Conservation (phyloP, 2,329 filamentous ascomycete species). For the Claviceps pazoutovae region DNA sequence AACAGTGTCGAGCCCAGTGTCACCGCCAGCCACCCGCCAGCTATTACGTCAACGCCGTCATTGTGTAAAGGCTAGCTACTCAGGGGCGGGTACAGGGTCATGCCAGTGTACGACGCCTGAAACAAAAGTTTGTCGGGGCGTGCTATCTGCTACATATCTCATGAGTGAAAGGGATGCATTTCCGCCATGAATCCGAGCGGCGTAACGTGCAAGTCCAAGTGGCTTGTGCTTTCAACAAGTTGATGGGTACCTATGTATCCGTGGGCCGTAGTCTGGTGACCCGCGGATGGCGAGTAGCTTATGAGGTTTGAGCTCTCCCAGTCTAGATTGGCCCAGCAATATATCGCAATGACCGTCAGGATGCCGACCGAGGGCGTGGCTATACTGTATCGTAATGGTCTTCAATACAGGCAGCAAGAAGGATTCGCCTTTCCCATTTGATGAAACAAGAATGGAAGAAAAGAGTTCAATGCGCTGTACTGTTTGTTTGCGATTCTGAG, state of each 20-base stretch:
- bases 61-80: not conserved
- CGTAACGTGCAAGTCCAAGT: too few species aligned
- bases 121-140: not conserved
- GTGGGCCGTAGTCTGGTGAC: not conserved
- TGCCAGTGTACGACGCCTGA: not conserved
- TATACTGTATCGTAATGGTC: too few species aligned
- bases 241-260: not conserved
- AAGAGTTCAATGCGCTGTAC: too few species aligned
- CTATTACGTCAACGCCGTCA: constrained; percentile 3
- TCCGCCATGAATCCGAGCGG: not conserved
- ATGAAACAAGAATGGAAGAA: too few species aligned
- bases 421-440: too few species aligned
- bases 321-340: too few species aligned
- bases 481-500: too few species aligned
- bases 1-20: not conserved
- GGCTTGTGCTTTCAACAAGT: too few species aligned
- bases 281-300: not conserved
- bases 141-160: not conserved
- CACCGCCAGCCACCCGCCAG: not conserved
- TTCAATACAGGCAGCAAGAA: too few species aligned
- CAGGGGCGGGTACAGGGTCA: not conserved
- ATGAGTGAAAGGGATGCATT: not conserved
- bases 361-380: too few species aligned
- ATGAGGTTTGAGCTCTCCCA: not conserved
- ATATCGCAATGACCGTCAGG: too few species aligned